Conservation (phyloP, 805 yeast genomes). For the Starmerella powellii region DNA sequence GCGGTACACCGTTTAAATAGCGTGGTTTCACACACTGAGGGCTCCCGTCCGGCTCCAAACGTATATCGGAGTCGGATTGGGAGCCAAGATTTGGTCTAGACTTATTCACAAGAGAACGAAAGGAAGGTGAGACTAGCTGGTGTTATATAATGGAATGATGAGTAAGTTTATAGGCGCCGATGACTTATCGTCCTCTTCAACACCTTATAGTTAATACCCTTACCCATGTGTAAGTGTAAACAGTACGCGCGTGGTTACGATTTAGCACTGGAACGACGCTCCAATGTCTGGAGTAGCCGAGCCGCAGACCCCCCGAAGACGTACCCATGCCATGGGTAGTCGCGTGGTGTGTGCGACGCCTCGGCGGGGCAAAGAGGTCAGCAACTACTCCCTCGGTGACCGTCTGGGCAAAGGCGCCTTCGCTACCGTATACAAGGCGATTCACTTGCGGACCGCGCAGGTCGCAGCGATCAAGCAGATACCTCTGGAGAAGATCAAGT, state of each 20-base stretch:
- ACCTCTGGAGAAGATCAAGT: constrained; percentile 34
- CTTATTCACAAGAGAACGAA: no score
- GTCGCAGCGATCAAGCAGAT: constrained; percentile 74
- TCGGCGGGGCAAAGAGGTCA: constrained; percentile 19
- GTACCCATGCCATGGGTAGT: constrained; percentile 21
- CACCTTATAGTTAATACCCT: no score
- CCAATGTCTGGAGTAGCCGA: constrained; percentile 5
- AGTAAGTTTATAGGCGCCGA: no score
- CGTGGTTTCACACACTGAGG: no score
- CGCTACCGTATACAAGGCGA: constrained; percentile 72
- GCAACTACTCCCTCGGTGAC: constrained; percentile 34
- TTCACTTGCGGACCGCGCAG: constrained; percentile 51
- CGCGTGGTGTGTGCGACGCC: constrained; percentile 24
- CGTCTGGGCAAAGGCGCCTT: constrained; percentile 84
- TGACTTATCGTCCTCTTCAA: no score
- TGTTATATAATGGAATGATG: no score
- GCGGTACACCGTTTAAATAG: no score
- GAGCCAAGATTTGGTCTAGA: no score
- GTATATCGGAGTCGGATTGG: no score
- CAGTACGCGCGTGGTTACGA: constrained; percentile 1
- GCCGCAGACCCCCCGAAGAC: constrained; percentile 13
- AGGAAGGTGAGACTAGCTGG: no score
- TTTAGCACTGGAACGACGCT: no score
- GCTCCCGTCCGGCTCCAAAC: no score
- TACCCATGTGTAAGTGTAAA: background rate